Conservation (phyloP, 169 alveolate genomes). For the Plasmodium adleri region DNA sequence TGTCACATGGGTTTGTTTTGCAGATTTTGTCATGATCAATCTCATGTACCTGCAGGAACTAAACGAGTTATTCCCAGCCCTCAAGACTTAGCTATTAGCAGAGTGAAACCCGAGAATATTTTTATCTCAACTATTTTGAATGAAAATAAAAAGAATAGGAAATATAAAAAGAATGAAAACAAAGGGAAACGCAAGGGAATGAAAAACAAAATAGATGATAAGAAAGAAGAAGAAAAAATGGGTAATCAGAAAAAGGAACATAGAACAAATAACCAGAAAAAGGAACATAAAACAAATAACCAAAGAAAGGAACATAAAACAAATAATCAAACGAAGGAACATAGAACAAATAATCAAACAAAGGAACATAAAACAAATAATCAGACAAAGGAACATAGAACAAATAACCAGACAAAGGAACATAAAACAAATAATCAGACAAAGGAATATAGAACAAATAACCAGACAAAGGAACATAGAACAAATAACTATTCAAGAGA, state of each 20-base stretch:
- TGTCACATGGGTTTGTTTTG: constrained; percentile 77
- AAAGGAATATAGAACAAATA: neutral
- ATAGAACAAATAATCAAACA: neutral
- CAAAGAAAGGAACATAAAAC: neutral
- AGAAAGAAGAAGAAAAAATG: neutral
- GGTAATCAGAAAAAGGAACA: neutral
- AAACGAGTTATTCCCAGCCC: constrained; percentile 68
- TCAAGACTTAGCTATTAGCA: constrained; percentile 6
- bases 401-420: neutral
- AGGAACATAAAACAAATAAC: neutral
- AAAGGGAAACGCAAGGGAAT: too few species aligned
- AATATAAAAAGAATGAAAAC: neutral
- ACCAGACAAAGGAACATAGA: neutral
- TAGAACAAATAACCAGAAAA: neutral
- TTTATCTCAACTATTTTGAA: constrained; percentile 1
- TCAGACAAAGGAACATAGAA: too few species aligned
- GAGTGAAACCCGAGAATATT: constrained; percentile 41
- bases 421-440: neutral
- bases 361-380: neutral
- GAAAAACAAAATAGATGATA: neutral
- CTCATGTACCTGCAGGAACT: constrained; percentile 69
- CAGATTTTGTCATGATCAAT: constrained; percentile 78
- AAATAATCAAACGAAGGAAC: neutral
- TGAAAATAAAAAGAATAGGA: neutral
- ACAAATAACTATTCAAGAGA: neutral